A percentile compares a stretch with the other conserved stretches of the same genome.
Conservation (phyloP, 345 rosid genomes). For the Cardamine chenopodiifolia region DNA sequence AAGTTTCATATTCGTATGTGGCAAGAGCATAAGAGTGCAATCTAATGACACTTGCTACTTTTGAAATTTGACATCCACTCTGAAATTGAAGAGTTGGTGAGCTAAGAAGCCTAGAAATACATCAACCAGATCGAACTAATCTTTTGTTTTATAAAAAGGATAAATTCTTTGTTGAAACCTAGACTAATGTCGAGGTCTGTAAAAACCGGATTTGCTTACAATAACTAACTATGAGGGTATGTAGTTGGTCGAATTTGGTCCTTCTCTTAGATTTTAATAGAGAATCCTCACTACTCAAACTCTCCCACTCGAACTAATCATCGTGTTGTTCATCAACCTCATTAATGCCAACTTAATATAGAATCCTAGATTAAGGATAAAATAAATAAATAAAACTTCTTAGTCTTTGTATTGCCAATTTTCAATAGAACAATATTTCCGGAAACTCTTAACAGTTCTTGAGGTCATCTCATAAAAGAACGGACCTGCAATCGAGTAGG, state of each 20-base stretch:
- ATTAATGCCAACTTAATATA: neutral
- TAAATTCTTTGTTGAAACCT: neutral
- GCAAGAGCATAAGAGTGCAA: neutral
- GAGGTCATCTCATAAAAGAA: slow-evolving; percentile 14
- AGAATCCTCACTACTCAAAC: neutral
- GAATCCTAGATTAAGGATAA: neutral
- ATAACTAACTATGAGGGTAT: neutral
- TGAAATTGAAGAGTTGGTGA: neutral
- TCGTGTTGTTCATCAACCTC: neutral
- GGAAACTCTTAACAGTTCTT: neutral
- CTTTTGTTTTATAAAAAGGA: neutral
- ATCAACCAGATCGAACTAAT: neutral
- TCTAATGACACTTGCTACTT: neutral
- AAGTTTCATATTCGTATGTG: neutral
- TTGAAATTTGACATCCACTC: neutral
- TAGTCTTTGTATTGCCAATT: neutral
- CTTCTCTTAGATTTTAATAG: neutral
- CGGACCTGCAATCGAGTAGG: neutral
- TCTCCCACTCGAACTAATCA: neutral
- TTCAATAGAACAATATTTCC: neutral
- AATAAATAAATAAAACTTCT: neutral
- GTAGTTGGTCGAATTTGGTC: neutral
- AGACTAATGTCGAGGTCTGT: neutral
- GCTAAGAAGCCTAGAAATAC: neutral
- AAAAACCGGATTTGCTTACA: neutral